Base-by-base conservation (phyloP, 331 rosid species). In the Stylosanthes scabra region DNA sequence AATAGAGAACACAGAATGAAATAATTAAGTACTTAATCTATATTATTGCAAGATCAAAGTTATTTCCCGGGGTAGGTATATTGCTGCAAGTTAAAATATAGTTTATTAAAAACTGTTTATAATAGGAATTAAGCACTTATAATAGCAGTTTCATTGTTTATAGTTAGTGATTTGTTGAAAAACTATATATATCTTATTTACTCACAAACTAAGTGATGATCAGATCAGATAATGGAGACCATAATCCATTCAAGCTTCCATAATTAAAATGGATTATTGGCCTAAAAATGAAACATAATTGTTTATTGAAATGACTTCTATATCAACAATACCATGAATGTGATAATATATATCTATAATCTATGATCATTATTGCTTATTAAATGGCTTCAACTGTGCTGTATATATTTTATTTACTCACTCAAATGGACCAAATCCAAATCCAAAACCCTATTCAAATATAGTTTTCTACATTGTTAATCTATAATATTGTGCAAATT, bases 201-300 rank as follows among this genome's bases (percentile, higher is more conserved):
- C 25, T 20, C 25, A 20, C 25, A 20, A 20, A 1, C 25, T 20
- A 20, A 20, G 25, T 20, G 25, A 20, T 20, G 25, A 20, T 20
- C 25, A 20, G 28, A 63, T 12, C 31, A 9, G 57, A 74, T 74
- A 63, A 74, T 56, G 71, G 56, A 16, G 46, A 63, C 3, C 5
- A 34, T 34, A 34, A 39, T 16, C 20, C 45, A 51, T 51, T 62
- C 41, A 37, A 62, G 12, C 3, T 9, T 59, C 31, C 27, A 9
- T 12, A 7, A 16, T 14, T n/a, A 11, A 34, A 72, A 72, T 59
- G 41, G 40, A 31, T 34, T 2, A 34, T 11, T 14, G 27, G 29
- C 25, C 39, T 29, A 45, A 34, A 34, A 34, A 59, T 14, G 28
- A 65, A 42, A 20, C 37, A 44, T 20, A 20, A 20, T 1, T 20